A percentile compares a stretch with the other conserved stretches of the same genome.
Conservation (phyloP, 2,329 filamentous ascomycete genomes). For the Dactylellina sp. region DNA sequence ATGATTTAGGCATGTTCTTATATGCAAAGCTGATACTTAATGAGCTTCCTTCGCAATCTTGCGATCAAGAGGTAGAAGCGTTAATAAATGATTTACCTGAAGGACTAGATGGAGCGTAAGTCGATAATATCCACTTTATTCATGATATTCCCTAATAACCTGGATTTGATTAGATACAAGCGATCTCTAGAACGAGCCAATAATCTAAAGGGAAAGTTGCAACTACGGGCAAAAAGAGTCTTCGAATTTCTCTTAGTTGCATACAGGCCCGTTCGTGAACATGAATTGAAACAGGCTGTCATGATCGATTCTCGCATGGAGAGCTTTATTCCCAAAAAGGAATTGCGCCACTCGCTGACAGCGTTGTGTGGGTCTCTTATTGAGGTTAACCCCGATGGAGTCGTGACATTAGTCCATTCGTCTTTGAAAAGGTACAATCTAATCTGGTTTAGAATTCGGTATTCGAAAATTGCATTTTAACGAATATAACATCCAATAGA, state of each 20-base stretch:
- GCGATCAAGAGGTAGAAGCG: not conserved
- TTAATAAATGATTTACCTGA: conserved; percentile 15
- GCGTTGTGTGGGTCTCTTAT: conserved; percentile 19
- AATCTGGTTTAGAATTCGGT: not conserved
- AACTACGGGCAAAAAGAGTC: conserved; percentile 3
- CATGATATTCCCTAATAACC: not conserved
- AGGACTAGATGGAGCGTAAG: conserved; percentile 20
- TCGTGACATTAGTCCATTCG: conserved; percentile 6
- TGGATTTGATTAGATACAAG: conserved; percentile 11
- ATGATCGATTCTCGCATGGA: not conserved
- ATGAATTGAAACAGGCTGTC: conserved; percentile 19
- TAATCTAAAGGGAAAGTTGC: not conserved
- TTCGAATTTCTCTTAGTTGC: conserved; percentile 17
- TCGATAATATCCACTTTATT: not conserved
- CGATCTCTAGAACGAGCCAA: conserved; percentile 10
- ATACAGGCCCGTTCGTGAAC: not conserved
- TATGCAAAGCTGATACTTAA: conserved; percentile 25
- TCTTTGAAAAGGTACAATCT: conserved; percentile 3
- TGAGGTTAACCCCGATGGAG: not conserved
- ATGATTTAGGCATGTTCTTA: conserved; percentile 29
- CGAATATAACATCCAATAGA: not conserved
- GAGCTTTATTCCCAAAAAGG: not conserved
- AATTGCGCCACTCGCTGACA: not conserved
- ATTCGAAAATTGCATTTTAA: not conserved
- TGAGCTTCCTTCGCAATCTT: not conserved